These are phyloP conservation scores for Plasmodium reichenowi DNA, from an alignment of 169 alveolate genomes.

Conservation along the genomic window DNA sequence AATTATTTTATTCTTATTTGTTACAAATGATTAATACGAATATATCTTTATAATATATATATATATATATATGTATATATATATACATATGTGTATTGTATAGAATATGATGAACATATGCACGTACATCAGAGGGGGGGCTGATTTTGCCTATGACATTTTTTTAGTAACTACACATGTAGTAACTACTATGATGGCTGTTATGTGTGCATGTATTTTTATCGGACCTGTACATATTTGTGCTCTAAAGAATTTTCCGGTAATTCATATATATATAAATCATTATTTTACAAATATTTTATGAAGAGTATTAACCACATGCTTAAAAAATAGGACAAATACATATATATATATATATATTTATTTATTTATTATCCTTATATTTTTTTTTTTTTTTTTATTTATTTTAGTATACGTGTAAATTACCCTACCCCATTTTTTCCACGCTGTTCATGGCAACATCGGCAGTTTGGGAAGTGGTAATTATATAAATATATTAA, in stretches of 20 bases:
- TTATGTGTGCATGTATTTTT: constrained; percentile 89
- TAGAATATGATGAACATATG: constrained; percentile 84
- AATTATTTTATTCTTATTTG: constrained; percentile 53
- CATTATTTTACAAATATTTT: not conserved
- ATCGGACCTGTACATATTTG: constrained; percentile 90
- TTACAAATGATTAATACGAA: constrained; percentile 2
- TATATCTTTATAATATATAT: not conserved
- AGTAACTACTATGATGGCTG: constrained; percentile 87
- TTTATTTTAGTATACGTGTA: constrained; percentile 86
- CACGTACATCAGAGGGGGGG: constrained; percentile 83
- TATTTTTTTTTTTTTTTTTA: constrained; percentile 17
- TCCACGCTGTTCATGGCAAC: constrained; percentile 88
- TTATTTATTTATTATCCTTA: not conserved
- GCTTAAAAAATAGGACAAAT: no score
- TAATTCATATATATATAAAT: constrained; percentile 11
- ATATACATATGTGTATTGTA: no score
- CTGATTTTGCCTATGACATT: constrained; percentile 85
- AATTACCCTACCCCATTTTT: constrained; percentile 90
- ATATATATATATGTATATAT: not conserved
- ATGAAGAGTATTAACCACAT: constrained; percentile 1
- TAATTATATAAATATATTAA: constrained; percentile 22
- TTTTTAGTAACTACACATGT: constrained; percentile 88
- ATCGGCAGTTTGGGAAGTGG: constrained; percentile 89
- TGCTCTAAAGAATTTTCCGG: constrained; percentile 89
- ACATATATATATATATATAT: no score